Base-by-base conservation (phyloP, 139 green algal species). In the Nannochloris sp. region DNA sequence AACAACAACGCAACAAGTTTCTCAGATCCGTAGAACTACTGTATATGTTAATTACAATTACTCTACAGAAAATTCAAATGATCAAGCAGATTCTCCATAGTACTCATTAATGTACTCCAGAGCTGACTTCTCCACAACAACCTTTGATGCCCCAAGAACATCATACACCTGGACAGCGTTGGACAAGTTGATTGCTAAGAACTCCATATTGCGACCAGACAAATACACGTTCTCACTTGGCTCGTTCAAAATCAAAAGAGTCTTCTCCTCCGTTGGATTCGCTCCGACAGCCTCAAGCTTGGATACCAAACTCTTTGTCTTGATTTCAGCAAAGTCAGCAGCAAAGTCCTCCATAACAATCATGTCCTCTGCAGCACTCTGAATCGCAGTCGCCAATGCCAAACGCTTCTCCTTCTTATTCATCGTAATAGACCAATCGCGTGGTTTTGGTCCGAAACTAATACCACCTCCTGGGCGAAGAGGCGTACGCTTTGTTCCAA, bases 331-430 rank as follows among this genome's bases (percentile, higher is more conserved):
- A 50, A 89, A 55, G 4, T 64, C 63, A 19, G 75, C 61, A 60
- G 11, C 59, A 49, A 89, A 66, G 61, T 83, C 69, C 12, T 94
- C 88, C 0, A 95, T 78, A 3, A 97, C 89, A n/a, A 90, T 78
- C 64, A 91, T 89, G 70, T 90, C 84, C 10, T 19, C 61, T 5
- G 87, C 83, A 3, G 94, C 93, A 59, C 64, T 89, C 73, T 96
- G 88, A 56, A 99, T 70, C 10, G 93, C 90, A 36, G 94, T 97
- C 29, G 85, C 85, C 54, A 97, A 66, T 2, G 93, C 93, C 24
- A 99, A 74, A 24, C 85, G 83, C 29, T 82, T 80, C 83, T 99
- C 94, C 84, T 98, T 98, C 79, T 95, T 95, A 87, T 99, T 99
- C 88, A 99, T 98, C 65, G 85, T 92, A 75, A 96, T 90, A 46